Evolutionary conservation across 148 eudicot genomes (phyloP).

Genomic region (Rhododendron vialii): DNA sequence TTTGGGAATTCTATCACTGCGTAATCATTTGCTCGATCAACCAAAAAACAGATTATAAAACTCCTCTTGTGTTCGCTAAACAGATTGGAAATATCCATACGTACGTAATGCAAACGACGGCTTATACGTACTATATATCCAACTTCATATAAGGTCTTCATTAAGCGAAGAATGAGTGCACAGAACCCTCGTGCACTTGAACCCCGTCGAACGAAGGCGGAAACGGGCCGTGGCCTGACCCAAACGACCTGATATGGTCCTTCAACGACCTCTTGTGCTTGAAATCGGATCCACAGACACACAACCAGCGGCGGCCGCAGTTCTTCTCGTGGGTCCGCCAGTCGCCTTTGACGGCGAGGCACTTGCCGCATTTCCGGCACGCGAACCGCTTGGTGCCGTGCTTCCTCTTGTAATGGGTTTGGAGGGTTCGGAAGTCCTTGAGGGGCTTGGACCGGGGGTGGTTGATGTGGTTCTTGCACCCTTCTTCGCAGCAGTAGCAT

Average conservation of each 20-base stretch:
- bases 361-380: slow-evolving; percentile 69
- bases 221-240: slow-evolving; percentile 47
- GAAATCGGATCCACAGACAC: slow-evolving; percentile 80
- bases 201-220: slow-evolving; percentile 28
- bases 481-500: slow-evolving; percentile 80
- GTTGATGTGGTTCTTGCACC: slow-evolving; percentile 71
- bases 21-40: too few relatives aligned
- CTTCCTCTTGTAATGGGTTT: slow-evolving; percentile 86
- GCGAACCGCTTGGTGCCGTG: slow-evolving; percentile 56
- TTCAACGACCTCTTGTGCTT: slow-evolving; percentile 87
- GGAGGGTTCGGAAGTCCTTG: slow-evolving; percentile 78
- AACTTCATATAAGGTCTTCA: background rate
- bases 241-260: slow-evolving; percentile 70
- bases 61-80: too few relatives aligned
- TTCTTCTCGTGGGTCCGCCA: slow-evolving; percentile 96
- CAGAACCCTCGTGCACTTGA: background rate
- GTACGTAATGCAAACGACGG: background rate
- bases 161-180: background rate
- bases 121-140: background rate
- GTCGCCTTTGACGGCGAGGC: slow-evolving; percentile 77
- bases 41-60: too few relatives aligned
- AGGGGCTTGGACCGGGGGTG: slow-evolving; percentile 66
- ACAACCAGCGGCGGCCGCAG: slow-evolving; percentile 88
- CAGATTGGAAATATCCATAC: background rate
- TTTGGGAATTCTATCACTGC: too few relatives aligned